Evolutionary conservation across 306 rosid genomes (phyloP).

Genomic region (Cyclanthera cordifolia): DNA sequence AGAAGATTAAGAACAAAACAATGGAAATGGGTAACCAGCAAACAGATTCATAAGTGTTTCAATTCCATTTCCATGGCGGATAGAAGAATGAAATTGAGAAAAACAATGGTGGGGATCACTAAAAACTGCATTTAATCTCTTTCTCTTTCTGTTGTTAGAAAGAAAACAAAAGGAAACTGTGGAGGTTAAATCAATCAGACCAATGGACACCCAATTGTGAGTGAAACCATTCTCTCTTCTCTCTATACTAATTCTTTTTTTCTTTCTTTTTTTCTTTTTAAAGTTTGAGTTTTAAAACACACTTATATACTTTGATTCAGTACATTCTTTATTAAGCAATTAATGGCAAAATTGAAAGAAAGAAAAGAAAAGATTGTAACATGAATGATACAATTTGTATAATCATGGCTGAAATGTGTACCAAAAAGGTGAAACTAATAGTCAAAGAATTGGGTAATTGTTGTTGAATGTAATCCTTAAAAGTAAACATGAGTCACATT

Average conservation of each 20-base stretch:
- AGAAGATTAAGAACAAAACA: not conserved
- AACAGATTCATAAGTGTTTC: not conserved
- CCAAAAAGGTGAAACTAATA: too few relatives aligned
- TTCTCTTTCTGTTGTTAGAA: not conserved
- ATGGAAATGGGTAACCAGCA: constrained; percentile 1
- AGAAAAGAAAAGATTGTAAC: too few relatives aligned
- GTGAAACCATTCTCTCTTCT: not conserved
- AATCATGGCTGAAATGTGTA: too few relatives aligned
- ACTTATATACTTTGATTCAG: constrained; percentile 1
- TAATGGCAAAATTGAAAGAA: too few relatives aligned
- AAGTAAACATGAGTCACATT: too few relatives aligned
- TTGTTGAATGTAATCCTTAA: too few relatives aligned
- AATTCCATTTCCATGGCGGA: not conserved
- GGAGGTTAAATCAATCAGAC: constrained; percentile 17
- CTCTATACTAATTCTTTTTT: not conserved
- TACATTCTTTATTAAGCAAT: not conserved
- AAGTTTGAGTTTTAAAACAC: not conserved
- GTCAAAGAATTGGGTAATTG: too few relatives aligned
- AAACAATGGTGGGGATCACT: not conserved
- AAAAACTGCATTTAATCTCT: not conserved
- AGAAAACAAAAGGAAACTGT: constrained; percentile 5
- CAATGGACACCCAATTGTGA: constrained; percentile 6
- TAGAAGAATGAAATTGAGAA: not conserved
- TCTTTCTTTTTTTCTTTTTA: not conserved
- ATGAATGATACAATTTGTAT: too few relatives aligned